Conservation (phyloP, 345 rosid species). For the Rhodamnia argentea region DNA sequence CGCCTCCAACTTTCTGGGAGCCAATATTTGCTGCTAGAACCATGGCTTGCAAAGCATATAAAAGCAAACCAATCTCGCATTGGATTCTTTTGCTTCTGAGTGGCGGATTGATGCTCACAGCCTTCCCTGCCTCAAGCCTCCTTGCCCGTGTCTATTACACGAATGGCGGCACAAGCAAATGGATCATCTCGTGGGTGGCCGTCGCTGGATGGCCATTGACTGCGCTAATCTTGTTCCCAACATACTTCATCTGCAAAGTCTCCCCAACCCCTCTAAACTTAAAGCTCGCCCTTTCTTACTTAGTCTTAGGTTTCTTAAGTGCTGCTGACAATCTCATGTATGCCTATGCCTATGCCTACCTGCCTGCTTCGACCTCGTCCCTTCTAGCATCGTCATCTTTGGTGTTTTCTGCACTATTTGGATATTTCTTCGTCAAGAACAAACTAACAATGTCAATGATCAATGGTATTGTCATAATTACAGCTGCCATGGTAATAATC, state of each 20-base stretch:
- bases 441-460: constrained; percentile 51
- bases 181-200: constrained; percentile 89
- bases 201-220: constrained; percentile 86
- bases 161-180: constrained; percentile 79
- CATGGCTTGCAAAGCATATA: constrained; percentile 31
- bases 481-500: constrained; percentile 54
- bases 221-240: constrained; percentile 42
- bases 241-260: constrained; percentile 30
- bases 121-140: constrained; percentile 77
- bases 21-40: background rate
- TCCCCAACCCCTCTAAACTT: constrained; percentile 49
- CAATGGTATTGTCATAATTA: constrained; percentile 62
- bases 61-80: constrained; percentile 55
- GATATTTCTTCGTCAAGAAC: constrained; percentile 59
- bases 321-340: constrained; percentile 81
- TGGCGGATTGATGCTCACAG: constrained; percentile 50
- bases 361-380: constrained; percentile 80
- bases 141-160: constrained; percentile 61
- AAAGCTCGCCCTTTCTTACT: constrained; percentile 45
- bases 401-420: constrained; percentile 61
- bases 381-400: constrained; percentile 78
- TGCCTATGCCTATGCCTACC: constrained; percentile 83
- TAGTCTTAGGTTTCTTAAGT: constrained; percentile 52
- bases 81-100: constrained; percentile 62
- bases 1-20: background rate